These are phyloP conservation scores for Boletellus emodensis DNA, from an alignment of 768 basidiomycete species.

Conservation along the genomic window DNA sequence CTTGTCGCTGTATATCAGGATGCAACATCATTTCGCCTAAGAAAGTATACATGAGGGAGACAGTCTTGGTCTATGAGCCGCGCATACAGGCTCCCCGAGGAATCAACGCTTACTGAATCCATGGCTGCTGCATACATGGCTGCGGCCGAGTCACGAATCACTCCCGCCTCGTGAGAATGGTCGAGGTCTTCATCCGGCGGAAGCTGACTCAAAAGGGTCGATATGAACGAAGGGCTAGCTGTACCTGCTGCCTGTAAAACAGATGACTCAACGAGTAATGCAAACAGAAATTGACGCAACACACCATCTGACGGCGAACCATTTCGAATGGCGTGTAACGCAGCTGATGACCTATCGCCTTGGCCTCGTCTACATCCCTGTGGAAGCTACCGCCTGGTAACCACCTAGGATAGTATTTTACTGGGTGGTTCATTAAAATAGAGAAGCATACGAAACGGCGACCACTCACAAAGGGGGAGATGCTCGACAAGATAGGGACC, in stretches of 20 bases:
- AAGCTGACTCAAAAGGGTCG: constrained; percentile 10
- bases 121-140: constrained; percentile 10
- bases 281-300: no score
- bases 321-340: constrained; percentile 6
- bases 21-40: constrained; percentile 12
- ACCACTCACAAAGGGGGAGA: no score
- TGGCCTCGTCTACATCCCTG: no score
- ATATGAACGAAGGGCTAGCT: constrained; percentile 7
- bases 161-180: background rate
- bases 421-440: background rate
- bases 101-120: constrained; percentile 5
- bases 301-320: constrained; percentile 10
- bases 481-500: no score
- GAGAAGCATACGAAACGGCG: no score
- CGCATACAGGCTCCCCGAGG: background rate
- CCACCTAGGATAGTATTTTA: background rate
- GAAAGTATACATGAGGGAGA: constrained; percentile 8
- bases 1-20: constrained; percentile 12
- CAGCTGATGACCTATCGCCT: background rate
- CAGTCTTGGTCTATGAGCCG: background rate
- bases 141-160: constrained; percentile 14
- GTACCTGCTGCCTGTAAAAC: constrained; percentile 2
- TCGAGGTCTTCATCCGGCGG: constrained; percentile 5
- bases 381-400: no score
- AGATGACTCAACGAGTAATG: no score